Evolutionary conservation across 257 asterid species (phyloP), one percentile per base, ranked within the genome.

Genomic region (Solanum etuberosum): DNA sequence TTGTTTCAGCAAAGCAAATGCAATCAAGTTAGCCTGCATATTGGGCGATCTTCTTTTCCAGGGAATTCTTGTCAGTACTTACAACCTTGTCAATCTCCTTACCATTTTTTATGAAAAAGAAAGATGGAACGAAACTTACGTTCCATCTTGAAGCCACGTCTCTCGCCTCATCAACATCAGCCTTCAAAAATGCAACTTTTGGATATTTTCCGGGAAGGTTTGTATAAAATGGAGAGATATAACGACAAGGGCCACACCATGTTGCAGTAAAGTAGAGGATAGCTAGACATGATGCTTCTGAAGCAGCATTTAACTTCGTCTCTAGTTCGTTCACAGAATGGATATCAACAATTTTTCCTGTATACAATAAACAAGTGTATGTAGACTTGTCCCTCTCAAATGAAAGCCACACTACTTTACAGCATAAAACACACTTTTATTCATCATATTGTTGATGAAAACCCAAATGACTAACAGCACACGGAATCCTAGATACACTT

Each of bases 191-290:
- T 54, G 93, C 93, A 3, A 86, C 91, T 59, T 89, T 92, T 12
- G 93, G 93, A 67, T 92, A 89, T 86, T 90, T 91, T 15, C 51
- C 70, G 1, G 98, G 95, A 74, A 93, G 85, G 88, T 87, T 91
- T 16, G 94, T 34, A 91, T 86, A 93, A 65, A 89, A 88, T 15
- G 98, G 99, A 77, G 95, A 78, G 21, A 95, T 57, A 71, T 85
- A 54, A 57, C 95, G 96, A 85, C 98, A 96, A 11, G 99, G 98
- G 20, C 98, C 98, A 54, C 98, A 94, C 98, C 98, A 95, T 6
- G 93, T 89, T 14, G 96, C 96, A 0, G 96, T 96, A 93, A 94
- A 96, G 87, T 95, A 96, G 65, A 96, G 88, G 21, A 96, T 46
- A 37, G 95, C 90, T 23, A 96, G 93, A 46, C 93, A 91, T 0